A percentile compares a stretch with the other conserved stretches of the same genome.
Conservation (phyloP, 2,329 filamentous ascomycete genomes). For the Cytospora piceae region DNA sequence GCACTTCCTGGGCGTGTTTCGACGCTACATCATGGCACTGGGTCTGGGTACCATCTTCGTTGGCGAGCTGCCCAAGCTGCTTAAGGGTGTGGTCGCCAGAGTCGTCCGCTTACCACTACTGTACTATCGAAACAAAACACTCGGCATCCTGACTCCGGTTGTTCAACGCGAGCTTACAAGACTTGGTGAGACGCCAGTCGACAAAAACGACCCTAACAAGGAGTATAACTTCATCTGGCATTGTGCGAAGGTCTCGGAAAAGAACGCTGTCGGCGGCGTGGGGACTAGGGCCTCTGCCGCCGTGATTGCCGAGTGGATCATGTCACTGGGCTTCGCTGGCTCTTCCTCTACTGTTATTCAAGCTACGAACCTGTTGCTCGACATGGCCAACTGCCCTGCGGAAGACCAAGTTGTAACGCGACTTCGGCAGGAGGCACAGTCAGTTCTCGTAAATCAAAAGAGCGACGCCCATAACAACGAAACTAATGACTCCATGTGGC, state of each 20-base stretch:
- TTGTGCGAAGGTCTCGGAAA: conserved; percentile 10
- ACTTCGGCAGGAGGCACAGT: conserved; percentile 5
- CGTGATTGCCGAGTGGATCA: conserved; percentile 12
- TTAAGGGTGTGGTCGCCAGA: conserved; percentile 2
- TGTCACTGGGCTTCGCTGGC: conserved; percentile 7
- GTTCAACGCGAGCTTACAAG: conserved; percentile 1
- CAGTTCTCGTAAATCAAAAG: background rate
- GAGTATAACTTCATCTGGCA: conserved; percentile 9
- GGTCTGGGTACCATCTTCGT: conserved; percentile 7
- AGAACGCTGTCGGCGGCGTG: conserved; percentile 3
- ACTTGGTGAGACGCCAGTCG: background rate
- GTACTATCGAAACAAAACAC: conserved; percentile 9
- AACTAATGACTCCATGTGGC: background rate
- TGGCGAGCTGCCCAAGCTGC: conserved; percentile 6
- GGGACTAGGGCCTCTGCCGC: conserved; percentile 5
- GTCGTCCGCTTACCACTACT: conserved; percentile 4
- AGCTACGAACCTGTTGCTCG: conserved; percentile 6
- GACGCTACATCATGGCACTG: conserved; percentile 1
- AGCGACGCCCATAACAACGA: background rate
- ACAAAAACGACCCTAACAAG: background rate
- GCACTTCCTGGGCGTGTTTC: background rate
- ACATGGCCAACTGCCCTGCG: conserved; percentile 2
- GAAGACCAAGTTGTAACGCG: conserved; percentile 7
- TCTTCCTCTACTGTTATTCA: conserved; percentile 2
- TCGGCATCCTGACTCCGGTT: background rate